Conservation (phyloP, 768 basidiomycete genomes). For the Russula sp. region DNA sequence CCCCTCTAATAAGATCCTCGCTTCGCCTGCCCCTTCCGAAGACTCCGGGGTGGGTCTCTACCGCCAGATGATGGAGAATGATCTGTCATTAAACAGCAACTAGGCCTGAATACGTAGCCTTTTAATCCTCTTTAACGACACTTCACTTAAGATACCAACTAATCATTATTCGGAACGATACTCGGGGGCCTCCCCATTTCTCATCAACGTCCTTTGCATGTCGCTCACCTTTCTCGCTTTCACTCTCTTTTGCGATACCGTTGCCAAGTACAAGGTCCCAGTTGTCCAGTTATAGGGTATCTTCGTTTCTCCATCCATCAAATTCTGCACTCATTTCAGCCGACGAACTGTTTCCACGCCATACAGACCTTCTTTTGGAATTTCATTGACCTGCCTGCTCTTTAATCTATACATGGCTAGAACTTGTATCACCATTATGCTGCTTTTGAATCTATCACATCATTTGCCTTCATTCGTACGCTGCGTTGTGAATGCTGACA, state of each 20-base stretch:
- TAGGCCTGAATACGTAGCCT: slow-evolving; percentile 21
- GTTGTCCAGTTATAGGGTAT: slow-evolving; percentile 8
- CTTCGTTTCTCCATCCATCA: slow-evolving; percentile 7
- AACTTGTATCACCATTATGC: slow-evolving; percentile 32
- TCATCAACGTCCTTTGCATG: slow-evolving; percentile 25
- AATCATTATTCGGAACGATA: slow-evolving; percentile 25
- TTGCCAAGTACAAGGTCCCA: slow-evolving; percentile 19
- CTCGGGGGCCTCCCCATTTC: slow-evolving; percentile 24
- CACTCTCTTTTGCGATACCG: slow-evolving; percentile 25
- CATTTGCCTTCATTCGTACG: slow-evolving; percentile 44
- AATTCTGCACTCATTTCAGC: slow-evolving; percentile 22
- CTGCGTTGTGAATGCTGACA: slow-evolving; percentile 92
- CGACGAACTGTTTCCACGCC: slow-evolving; percentile 16
- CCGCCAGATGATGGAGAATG: slow-evolving; percentile 72
- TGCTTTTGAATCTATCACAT: slow-evolving; percentile 20
- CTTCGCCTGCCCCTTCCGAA: slow-evolving; percentile 71
- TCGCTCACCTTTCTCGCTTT: slow-evolving; percentile 11
- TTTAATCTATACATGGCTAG: slow-evolving; percentile 29
- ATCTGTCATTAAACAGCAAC: slow-evolving; percentile 51
- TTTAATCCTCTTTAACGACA: slow-evolving; percentile 25
- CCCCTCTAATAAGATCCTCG: slow-evolving; percentile 40
- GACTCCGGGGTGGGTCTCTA: slow-evolving; percentile 84
- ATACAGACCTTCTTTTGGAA: slow-evolving; percentile 23
- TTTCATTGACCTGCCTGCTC: slow-evolving; percentile 26
- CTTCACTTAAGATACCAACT: slow-evolving; percentile 20